A percentile compares a stretch with the other conserved stretches of the same genome.
phyloP scores from a whole-genome alignment of 108 stramenopile genomes.

The Epithemia pelagica region DNA sequence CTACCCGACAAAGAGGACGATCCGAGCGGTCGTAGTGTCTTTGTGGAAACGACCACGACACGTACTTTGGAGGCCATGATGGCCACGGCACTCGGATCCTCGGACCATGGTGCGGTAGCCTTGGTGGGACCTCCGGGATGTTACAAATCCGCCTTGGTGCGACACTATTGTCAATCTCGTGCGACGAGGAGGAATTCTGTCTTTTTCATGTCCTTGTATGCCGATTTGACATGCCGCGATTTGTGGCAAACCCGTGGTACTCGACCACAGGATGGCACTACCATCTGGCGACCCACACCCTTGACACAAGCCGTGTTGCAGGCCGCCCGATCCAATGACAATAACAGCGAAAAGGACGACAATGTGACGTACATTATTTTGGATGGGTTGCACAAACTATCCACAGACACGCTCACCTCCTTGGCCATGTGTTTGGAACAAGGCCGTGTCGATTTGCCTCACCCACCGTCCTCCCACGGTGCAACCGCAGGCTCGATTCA shows the following conservation, averaged over 20 bases:
- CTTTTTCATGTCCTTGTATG: conserved; percentile 35
- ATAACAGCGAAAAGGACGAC: no score
- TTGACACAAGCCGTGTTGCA: conserved; percentile 61
- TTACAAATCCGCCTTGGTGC: conserved; percentile 59
- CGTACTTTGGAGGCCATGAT: no score
- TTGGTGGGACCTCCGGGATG: conserved; percentile 64
- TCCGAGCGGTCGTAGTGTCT: no score
- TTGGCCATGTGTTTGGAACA: conserved; percentile 44
- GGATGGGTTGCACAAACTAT: conserved; percentile 80
- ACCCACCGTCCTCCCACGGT: no score
- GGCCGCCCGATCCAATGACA: no score
- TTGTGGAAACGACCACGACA: no score
- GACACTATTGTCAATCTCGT: conserved; percentile 25
- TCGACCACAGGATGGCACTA: conserved; percentile 55
- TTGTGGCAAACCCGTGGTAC: conserved; percentile 64
- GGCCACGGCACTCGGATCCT: no score
- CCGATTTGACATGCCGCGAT: conserved; percentile 75
- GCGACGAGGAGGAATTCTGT: background rate
- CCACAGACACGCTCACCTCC: conserved; percentile 51
- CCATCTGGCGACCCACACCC: conserved; percentile 72
- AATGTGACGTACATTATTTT: conserved; percentile 50
- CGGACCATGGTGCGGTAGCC: conserved; percentile 43
- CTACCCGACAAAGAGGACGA: no score
- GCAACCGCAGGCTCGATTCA: no score
- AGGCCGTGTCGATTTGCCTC: conserved; percentile 46